phyloP scores from a whole-genome alignment of 768 basidiomycete genomes.

The Leccinum uliginosum region DNA sequence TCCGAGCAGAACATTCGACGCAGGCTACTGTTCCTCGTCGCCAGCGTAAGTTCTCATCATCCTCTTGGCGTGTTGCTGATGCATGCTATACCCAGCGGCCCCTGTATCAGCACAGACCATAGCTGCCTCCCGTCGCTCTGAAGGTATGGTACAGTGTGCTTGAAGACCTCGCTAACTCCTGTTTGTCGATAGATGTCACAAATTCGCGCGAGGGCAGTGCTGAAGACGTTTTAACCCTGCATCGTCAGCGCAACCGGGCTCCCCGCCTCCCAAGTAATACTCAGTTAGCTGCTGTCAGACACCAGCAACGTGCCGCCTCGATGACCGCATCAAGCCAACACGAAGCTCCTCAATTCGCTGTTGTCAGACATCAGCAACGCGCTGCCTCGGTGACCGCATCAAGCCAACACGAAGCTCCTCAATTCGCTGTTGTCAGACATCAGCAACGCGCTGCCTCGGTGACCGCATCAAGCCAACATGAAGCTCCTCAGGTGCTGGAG shows the following conservation, averaged over 20 bases:
- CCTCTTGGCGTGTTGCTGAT: too few species aligned
- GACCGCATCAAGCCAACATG: not conserved
- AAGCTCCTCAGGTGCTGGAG: not conserved
- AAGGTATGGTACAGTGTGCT: not conserved
- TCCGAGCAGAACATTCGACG: not conserved
- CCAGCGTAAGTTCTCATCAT: too few species aligned
- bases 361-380: not conserved
- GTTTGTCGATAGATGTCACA: not conserved
- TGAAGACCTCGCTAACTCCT: not conserved
- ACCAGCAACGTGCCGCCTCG: not conserved
- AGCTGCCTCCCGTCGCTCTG: not conserved
- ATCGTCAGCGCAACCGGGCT: not conserved
- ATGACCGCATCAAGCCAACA: not conserved
- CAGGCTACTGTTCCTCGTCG: too few species aligned
- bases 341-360: not conserved
- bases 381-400: not conserved
- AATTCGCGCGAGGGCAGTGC: not conserved
- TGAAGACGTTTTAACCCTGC: not conserved
- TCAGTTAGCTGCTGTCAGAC: not conserved
- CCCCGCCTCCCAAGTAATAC: not conserved
- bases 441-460: not conserved
- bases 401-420: not conserved
- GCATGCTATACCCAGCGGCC: too few species aligned
- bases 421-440: not conserved
- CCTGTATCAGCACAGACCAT: not conserved